Conservation (phyloP, 2,329 filamentous ascomycete species). For the Botrytis medusae region DNA sequence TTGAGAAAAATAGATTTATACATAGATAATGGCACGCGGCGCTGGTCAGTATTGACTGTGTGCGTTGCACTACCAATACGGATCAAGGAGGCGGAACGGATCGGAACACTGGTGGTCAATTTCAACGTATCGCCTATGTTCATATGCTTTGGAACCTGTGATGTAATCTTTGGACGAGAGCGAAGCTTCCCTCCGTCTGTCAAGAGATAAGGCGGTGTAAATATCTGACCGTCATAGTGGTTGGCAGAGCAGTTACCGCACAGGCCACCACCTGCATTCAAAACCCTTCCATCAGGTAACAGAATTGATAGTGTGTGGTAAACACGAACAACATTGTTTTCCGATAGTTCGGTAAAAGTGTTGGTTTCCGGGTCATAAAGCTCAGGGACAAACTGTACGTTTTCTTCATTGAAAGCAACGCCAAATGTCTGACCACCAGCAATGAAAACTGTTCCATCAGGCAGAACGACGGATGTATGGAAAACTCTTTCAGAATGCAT, state of each 20-base stretch:
- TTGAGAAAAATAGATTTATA: accelerated
- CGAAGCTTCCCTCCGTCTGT: not conserved
- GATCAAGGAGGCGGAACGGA: not conserved
- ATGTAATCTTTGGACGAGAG: not conserved
- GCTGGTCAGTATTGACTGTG: slow-evolving; percentile 11
- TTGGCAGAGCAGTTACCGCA: slow-evolving; percentile 11
- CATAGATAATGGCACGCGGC: not conserved
- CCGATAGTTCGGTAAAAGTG: not conserved
- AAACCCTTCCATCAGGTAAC: not conserved
- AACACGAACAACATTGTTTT: slow-evolving; percentile 8
- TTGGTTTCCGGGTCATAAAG: not conserved
- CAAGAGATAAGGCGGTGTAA: slow-evolving; percentile 11
- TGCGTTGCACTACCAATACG: slow-evolving; percentile 8
- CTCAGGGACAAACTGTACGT: slow-evolving; percentile 3
- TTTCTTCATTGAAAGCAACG: slow-evolving; percentile 8
- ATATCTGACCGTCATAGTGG: slow-evolving; percentile 9
- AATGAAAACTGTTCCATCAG: slow-evolving; percentile 12
- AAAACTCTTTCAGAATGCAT: slow-evolving; percentile 15
- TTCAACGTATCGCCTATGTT: not conserved
- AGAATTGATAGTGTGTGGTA: slow-evolving; percentile 11
- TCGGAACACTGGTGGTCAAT: not conserved
- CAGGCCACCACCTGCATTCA: slow-evolving; percentile 9
- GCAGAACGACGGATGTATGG: slow-evolving; percentile 4
- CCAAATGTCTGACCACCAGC: slow-evolving; percentile 8
- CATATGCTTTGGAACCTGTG: not conserved